Base-by-base conservation (phyloP, 2,329 filamentous ascomycete species). In the Scedosporium dehoogii region DNA sequence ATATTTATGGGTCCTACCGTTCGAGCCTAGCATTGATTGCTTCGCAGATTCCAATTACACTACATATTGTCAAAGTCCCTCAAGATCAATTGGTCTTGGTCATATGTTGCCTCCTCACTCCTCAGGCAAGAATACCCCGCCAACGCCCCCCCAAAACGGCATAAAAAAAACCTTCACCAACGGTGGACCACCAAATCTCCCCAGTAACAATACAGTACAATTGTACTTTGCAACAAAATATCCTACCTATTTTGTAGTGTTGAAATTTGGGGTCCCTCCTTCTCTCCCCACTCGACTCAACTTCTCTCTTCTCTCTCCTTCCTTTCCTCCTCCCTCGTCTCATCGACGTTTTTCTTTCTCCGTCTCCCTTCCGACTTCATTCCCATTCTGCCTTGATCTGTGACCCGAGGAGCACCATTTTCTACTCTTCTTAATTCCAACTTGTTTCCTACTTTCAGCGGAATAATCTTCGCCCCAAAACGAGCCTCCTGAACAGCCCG, bases 281-380 rank as follows among this genome's bases (percentile, higher is more conserved):
- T 7, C 10, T 18, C 4, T 14, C 23, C 16, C 6, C 21, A 12
- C 51, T 62, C 51, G 48, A 55, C 41, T 58, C 55, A 25, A 38
- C 46, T 18, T 56, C 44, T 61, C 44, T 55, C 33, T 51, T 42
- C 53, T 62, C 55, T 58, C 38, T 23, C 41, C 33, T 53, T 18
- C 9, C 21, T 27, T 21, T 27, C 53, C 46, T 46, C 38, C 27
- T 10, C 27, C 60, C 46, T 58, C 46, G 16, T 57, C 33, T 12
- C 42, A 44, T 48, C 10, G 12, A 41, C 29, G 6, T 42, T n/a
- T 62, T 18, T 21, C 29, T 60, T 12, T 68, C 68, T 63, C 61
- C 59, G 62, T 57, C 66, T 66, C 62, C 65, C 67, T 64, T 65
- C 64, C 65, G 63, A 59, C 62, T 62, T 58, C 61, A 62, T 57